Percentiles rank a stretch among this genome's conserved stretches.
These are phyloP conservation scores for Fusarium sarcochroum DNA, from an alignment of 2,329 filamentous ascomycete genomes.

Conservation along the genomic window DNA sequence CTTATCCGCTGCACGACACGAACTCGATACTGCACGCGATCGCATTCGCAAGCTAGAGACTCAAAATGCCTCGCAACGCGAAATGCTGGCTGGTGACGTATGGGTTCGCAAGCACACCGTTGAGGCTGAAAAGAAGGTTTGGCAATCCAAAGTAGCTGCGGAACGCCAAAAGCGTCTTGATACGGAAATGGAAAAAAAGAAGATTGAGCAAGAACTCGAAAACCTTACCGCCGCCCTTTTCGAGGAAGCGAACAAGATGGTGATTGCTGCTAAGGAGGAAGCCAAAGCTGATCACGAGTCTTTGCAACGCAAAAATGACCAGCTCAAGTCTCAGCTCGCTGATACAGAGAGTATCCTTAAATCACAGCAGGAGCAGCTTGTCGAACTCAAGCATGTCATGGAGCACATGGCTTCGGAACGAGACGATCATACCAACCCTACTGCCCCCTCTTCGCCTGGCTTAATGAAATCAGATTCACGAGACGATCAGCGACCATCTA, in stretches of 20 bases:
- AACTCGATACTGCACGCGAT: constrained; percentile 80
- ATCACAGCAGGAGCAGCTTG: constrained; percentile 93
- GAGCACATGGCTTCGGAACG: constrained; percentile 83
- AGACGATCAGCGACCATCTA: constrained; percentile 58
- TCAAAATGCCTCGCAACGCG: constrained; percentile 75
- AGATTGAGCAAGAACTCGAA: constrained; percentile 93
- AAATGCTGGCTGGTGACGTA: constrained; percentile 79
- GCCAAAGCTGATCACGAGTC: constrained; percentile 87
- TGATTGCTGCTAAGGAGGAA: constrained; percentile 87
- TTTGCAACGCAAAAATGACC: constrained; percentile 87
- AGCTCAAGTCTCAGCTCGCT: constrained; percentile 85
- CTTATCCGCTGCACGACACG: constrained; percentile 84
- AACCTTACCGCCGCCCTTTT: constrained; percentile 93
- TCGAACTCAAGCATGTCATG: constrained; percentile 92
- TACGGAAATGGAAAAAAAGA: constrained; percentile 84
- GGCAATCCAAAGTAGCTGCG: constrained; percentile 72
- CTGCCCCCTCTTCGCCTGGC: constrained; percentile 86
- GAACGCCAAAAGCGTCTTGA: constrained; percentile 76
- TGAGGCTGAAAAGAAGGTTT: constrained; percentile 77
- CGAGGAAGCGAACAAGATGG: constrained; percentile 99
- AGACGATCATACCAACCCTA: constrained; percentile 79
- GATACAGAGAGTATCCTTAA: constrained; percentile 89
- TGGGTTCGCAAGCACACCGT: constrained; percentile 81
- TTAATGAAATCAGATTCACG: constrained; percentile 76
- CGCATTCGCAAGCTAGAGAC: constrained; percentile 77